Evolutionary conservation across 176 grass and related monocot genomes (phyloP).

Genomic region (Rhynchospora pubera): DNA sequence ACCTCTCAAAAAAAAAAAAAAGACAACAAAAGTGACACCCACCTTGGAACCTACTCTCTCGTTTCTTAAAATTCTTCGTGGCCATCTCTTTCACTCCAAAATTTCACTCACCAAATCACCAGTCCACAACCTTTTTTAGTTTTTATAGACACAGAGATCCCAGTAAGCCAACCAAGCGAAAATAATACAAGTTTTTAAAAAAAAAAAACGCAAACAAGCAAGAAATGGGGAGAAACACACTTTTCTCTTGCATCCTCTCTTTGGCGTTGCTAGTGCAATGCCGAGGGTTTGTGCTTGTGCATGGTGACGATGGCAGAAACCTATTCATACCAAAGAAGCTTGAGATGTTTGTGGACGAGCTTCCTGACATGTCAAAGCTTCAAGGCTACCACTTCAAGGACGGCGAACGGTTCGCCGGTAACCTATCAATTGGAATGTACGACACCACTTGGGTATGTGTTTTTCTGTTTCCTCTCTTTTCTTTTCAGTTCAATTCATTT

Average conservation of each 20-base stretch:
- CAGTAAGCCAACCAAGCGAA: not conserved
- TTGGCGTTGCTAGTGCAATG: conserved; percentile 17
- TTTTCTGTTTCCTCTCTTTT: not conserved
- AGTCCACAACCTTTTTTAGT: not conserved
- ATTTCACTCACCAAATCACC: not conserved
- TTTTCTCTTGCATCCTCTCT: conserved; percentile 5
- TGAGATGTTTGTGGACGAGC: conserved; percentile 91
- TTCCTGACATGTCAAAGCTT: conserved; percentile 62
- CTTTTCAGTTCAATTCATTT: not conserved
- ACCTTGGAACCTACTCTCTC: not conserved
- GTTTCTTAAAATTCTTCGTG: not conserved
- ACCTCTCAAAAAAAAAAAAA: not conserved
- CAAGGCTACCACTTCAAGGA: conserved; percentile 36
- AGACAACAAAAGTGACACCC: not conserved
- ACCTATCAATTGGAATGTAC: conserved; percentile 87
- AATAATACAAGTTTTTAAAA: not conserved
- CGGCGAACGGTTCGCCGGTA: conserved; percentile 54
- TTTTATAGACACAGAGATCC: not conserved
- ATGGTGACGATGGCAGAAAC: not conserved
- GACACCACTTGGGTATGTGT: conserved; percentile 83
- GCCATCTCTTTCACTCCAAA: not conserved
- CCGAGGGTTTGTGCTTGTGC: not conserved
- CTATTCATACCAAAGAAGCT: conserved; percentile 35
- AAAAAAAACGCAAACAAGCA: not conserved
- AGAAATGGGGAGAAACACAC: conserved; percentile 33